These are phyloP conservation scores for Trametes maxima DNA, from an alignment of 768 basidiomycete species.

Conservation along the genomic window DNA sequence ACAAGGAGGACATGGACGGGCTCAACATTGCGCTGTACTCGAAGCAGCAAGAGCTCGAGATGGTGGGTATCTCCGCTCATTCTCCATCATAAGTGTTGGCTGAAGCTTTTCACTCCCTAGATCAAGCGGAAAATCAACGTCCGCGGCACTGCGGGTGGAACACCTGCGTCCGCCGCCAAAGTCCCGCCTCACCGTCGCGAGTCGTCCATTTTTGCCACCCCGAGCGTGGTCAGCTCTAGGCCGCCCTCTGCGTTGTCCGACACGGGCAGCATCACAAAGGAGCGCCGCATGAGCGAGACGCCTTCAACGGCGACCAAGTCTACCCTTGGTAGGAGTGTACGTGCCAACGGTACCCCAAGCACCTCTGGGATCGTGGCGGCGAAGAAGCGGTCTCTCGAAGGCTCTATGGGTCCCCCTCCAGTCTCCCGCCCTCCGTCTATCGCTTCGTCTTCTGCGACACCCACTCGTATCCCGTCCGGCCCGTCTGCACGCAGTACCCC, in stretches of 20 bases:
- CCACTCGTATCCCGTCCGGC: constrained; percentile 27
- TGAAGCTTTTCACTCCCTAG: constrained; percentile 15
- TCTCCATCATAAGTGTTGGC: neutral
- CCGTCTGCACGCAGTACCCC: constrained; percentile 21
- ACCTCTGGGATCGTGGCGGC: constrained; percentile 18
- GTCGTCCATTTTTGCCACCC: constrained; percentile 59
- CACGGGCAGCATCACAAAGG: constrained; percentile 42
- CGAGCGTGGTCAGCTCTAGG: constrained; percentile 43
- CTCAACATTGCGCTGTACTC: constrained; percentile 91
- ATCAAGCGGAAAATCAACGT: constrained; percentile 61
- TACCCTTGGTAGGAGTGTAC: constrained; percentile 54
- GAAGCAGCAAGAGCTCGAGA: constrained; percentile 91
- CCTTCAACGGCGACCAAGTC: constrained; percentile 37
- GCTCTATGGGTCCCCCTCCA: constrained; percentile 52
- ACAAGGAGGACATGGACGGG: constrained; percentile 79
- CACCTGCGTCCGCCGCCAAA: constrained; percentile 46
- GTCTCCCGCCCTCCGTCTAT: constrained; percentile 16
- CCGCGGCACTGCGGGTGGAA: constrained; percentile 56
- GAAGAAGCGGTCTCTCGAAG: constrained; percentile 30
- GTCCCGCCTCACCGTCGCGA: constrained; percentile 48
- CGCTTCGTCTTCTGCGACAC: constrained; percentile 18
- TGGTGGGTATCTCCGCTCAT: constrained; percentile 52
- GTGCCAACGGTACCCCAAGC: constrained; percentile 40
- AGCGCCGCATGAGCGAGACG: constrained; percentile 38
- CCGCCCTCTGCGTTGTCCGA: constrained; percentile 63